phyloP scores from a whole-genome alignment of 495 filamentous ascomycete genomes.

The Talaromyces wortmannii region DNA sequence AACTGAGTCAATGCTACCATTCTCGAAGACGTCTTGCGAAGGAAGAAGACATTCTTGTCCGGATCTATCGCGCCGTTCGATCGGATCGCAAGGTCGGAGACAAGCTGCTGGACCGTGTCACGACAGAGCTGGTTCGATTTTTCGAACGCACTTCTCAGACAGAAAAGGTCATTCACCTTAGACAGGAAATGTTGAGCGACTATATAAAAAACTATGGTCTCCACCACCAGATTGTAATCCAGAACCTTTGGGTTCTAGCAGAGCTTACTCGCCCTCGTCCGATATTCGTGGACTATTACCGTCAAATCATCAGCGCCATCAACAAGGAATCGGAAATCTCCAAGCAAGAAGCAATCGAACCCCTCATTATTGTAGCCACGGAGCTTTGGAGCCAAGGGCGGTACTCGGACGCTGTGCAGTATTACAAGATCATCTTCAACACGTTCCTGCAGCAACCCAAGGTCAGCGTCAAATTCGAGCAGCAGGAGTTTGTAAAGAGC shows the following conservation, averaged over 20 bases:
- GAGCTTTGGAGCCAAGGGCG: constrained; percentile 28
- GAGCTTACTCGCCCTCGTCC: constrained; percentile 26
- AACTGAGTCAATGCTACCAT: constrained; percentile 25
- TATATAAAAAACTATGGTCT: constrained; percentile 21
- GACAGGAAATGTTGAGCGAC: constrained; percentile 24
- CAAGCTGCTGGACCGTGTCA: constrained; percentile 20
- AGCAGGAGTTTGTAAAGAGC: constrained; percentile 19
- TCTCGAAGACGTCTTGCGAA: constrained; percentile 23
- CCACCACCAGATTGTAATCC: constrained; percentile 23
- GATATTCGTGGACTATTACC: constrained; percentile 29
- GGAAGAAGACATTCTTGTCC: constrained; percentile 26
- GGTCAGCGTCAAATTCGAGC: constrained; percentile 21
- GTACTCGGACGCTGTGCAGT: constrained; percentile 24
- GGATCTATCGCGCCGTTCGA: constrained; percentile 26
- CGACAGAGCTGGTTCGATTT: constrained; percentile 16
- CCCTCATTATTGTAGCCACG: constrained; percentile 26
- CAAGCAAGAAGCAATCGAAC: constrained; percentile 26
- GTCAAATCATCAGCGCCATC: constrained; percentile 23
- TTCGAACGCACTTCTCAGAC: constrained; percentile 26
- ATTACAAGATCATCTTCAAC: constrained; percentile 25
- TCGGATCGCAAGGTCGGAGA: constrained; percentile 20
- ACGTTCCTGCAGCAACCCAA: constrained; percentile 22
- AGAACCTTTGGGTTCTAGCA: constrained; percentile 26
- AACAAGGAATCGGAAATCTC: constrained; percentile 26
- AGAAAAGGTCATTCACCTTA: constrained; percentile 22